phyloP scores from a whole-genome alignment of 78 protist genomes.

The Dictyostelium citrinum region DNA sequence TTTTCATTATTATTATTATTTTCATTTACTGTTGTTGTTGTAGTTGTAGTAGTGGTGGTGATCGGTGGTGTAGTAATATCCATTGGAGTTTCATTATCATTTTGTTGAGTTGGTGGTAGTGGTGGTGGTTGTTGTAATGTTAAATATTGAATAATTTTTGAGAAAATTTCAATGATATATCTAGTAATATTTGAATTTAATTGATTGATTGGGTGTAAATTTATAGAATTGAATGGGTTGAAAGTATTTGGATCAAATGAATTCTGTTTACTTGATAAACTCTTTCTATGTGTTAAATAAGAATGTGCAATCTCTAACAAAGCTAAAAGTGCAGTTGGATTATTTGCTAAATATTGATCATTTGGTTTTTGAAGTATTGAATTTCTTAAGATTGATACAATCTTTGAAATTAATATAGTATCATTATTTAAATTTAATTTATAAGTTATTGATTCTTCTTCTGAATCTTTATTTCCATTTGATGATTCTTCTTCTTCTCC shows the following conservation, averaged over 20 bases:
- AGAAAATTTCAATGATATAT: slow-evolving; percentile 48
- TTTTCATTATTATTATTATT: neutral
- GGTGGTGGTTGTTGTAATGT: neutral
- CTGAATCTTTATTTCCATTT: neutral
- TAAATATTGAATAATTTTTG: slow-evolving; percentile 19
- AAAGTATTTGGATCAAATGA: neutral
- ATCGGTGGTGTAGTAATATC: neutral
- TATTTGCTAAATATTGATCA: slow-evolving; percentile 15
- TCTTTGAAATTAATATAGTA: neutral
- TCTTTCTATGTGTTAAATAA: neutral
- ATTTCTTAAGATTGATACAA: slow-evolving; percentile 46
- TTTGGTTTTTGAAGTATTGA: slow-evolving; percentile 25
- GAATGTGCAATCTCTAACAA: slow-evolving; percentile 6
- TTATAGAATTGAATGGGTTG: neutral
- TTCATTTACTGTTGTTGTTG: neutral
- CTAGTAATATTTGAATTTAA: neutral
- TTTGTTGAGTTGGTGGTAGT: neutral
- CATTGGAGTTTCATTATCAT: neutral
- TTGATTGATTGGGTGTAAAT: neutral
- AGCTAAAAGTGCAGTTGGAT: slow-evolving; percentile 3
- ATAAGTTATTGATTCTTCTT: neutral
- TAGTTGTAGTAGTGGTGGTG: too few species aligned
- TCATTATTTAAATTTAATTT: neutral
- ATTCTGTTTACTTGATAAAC: neutral
- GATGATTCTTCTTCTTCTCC: neutral